Base-by-base conservation (phyloP, 2,329 filamentous ascomycete species). In the Cladosporium austrohemisphaericum region DNA sequence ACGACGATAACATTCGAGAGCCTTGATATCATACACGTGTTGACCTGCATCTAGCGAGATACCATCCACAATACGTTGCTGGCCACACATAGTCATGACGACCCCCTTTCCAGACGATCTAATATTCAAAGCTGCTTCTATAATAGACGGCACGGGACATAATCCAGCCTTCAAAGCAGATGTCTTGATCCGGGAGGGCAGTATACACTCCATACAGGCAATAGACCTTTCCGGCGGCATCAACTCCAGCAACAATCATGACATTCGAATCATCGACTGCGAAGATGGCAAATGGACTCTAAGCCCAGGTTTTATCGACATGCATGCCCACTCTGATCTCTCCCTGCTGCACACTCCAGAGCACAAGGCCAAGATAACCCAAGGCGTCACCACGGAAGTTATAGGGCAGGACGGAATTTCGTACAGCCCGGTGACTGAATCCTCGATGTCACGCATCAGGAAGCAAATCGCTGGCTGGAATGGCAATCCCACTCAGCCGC, bases 401-500 rank as follows among this genome's bases (percentile, higher is more conserved):
- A 52, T 63, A 8, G 60, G 60, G 3, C 60, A 63, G 33, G 60
- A 63, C 41, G 60, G 60, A n/a, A 61, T 63, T 31, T 56, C 52
- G 14, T 63, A 63, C 47, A 52, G 52, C 35, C 60, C 60, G 2
- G 55, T 59, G 7, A 54, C 56, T 18, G 59, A 61, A 40, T 46
- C 29, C 6, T 48, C 57, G 6, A 54, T 62, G 49, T 44, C 41
- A 13, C 50, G 59, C 9, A 60, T 63, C 48, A 47, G 57, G 23
- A 55, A 60, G 49, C 60, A 63, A 49, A 63, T 63, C 14, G 52
- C 59, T 5, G 60, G 60, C 20, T 63, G 60, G 60, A 63, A 63
- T 35, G 60, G 59, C 7, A 58, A 61, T 19, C 60, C 60, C 2
- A 37, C 46, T 2, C 55, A 58, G n/a, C 49, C 52, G 2, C 41